phyloP scores from a whole-genome alignment of 2,329 filamentous ascomycete genomes.

The Colletotrichum sp. region DNA sequence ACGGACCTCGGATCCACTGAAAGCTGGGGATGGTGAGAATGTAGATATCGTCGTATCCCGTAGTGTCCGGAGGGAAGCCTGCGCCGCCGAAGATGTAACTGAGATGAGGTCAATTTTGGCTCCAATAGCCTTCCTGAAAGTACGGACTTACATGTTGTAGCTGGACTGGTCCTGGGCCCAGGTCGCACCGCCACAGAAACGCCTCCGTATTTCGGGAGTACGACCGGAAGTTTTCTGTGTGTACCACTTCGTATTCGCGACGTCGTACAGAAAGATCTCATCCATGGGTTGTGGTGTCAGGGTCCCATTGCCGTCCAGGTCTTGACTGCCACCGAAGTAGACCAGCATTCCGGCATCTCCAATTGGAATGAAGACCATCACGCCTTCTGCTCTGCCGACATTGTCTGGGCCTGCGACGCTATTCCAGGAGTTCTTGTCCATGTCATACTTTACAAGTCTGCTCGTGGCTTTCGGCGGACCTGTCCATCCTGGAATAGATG shows the following conservation, averaged over 20 bases:
- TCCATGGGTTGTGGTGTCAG: neutral
- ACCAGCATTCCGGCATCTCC: neutral
- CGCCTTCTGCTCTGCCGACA: neutral
- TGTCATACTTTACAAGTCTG: neutral
- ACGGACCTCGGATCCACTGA: conserved; percentile 66
- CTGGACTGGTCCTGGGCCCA: neutral
- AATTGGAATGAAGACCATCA: neutral
- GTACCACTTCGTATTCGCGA: neutral
- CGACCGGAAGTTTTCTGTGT: neutral
- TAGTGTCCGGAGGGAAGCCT: neutral
- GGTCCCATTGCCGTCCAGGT: neutral
- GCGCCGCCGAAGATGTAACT: neutral
- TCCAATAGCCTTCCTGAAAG: neutral
- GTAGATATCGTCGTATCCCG: conserved; percentile 72
- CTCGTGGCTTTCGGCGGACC: neutral
- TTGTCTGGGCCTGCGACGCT: neutral
- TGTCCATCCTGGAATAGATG: neutral
- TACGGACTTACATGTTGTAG: neutral
- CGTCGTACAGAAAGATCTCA: neutral
- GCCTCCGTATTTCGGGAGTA: neutral
- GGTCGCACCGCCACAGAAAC: neutral
- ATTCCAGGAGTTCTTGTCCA: neutral
- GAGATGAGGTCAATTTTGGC: accelerated
- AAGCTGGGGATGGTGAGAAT: conserved; percentile 76
- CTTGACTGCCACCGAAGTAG: neutral